A percentile compares a stretch with the other conserved stretches of the same genome.
Conservation (phyloP, 73 alveolate genomes). For the Uronychia binucleata region DNA sequence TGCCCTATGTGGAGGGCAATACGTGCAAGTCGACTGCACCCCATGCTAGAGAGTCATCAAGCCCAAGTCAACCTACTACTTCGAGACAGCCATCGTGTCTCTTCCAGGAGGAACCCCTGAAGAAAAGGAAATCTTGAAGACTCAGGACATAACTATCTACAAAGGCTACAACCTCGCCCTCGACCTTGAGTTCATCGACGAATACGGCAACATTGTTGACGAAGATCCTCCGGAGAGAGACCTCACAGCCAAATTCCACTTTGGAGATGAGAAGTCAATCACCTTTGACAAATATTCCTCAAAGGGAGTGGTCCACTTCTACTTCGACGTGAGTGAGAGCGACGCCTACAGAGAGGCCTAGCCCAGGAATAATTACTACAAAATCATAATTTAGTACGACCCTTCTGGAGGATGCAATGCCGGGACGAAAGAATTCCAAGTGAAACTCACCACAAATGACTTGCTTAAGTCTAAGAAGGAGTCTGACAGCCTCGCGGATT, state of each 20-base stretch:
- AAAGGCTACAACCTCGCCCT: conserved; percentile 7
- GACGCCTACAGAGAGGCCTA: neutral
- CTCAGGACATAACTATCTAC: neutral
- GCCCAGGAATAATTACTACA: neutral
- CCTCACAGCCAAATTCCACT: neutral
- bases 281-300: neutral
- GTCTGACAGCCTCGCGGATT: neutral
- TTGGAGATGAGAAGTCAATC: neutral
- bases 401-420: neutral
- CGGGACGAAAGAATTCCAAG: neutral
- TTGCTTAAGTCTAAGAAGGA: neutral
- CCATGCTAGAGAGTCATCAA: neutral
- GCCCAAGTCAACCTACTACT: neutral
- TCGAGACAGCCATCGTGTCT: neutral
- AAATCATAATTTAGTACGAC: neutral
- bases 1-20: neutral
- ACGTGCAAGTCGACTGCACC: neutral
- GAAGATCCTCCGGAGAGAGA: neutral
- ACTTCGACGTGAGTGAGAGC: neutral
- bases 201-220: neutral
- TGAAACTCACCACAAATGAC: neutral
- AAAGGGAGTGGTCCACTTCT: neutral
- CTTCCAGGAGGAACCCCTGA: neutral
- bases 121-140: neutral
- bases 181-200: conserved; percentile 3